Evolutionary conservation across 2,329 filamentous ascomycete genomes (phyloP).

Genomic region (Parastagonospora nodorum): DNA sequence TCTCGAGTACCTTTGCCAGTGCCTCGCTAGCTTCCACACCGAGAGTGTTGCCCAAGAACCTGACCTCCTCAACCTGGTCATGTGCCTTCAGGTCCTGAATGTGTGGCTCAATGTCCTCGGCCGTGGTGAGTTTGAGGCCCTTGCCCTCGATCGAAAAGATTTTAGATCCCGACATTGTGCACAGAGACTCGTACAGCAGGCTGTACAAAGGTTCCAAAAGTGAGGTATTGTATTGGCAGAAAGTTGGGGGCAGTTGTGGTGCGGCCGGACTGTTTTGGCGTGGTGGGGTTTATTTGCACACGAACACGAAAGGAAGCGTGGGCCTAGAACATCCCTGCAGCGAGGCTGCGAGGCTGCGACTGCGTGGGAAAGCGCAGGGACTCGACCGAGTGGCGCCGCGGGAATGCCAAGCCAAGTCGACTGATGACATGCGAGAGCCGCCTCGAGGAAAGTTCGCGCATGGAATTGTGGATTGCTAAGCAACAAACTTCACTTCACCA

Average conservation of each 20-base stretch:
- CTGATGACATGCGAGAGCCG: slow-evolving; percentile 24
- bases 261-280: slow-evolving; percentile 29
- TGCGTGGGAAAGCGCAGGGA: slow-evolving; percentile 7
- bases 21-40: slow-evolving; percentile 86
- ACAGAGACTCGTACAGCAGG: not conserved
- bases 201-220: slow-evolving; percentile 6
- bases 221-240: not conserved
- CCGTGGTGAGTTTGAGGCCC: slow-evolving; percentile 88
- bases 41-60: slow-evolving; percentile 87
- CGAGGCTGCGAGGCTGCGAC: not conserved
- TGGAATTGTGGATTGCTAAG: slow-evolving; percentile 33
- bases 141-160: slow-evolving; percentile 90
- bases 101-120: slow-evolving; percentile 82
- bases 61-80: slow-evolving; percentile 80
- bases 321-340: slow-evolving; percentile 12
- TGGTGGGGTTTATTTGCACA: slow-evolving; percentile 36
- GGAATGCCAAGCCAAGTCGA: slow-evolving; percentile 25
- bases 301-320: not conserved
- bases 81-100: slow-evolving; percentile 75
- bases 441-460: slow-evolving; percentile 1
- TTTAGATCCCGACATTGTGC: slow-evolving; percentile 58
- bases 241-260: not conserved
- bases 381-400: slow-evolving; percentile 13
- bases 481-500: slow-evolving; percentile 15
- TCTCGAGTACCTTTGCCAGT: slow-evolving; percentile 80